phyloP scores from a whole-genome alignment of 805 yeast genomes.

The Metschnikowia reukaufii region DNA sequence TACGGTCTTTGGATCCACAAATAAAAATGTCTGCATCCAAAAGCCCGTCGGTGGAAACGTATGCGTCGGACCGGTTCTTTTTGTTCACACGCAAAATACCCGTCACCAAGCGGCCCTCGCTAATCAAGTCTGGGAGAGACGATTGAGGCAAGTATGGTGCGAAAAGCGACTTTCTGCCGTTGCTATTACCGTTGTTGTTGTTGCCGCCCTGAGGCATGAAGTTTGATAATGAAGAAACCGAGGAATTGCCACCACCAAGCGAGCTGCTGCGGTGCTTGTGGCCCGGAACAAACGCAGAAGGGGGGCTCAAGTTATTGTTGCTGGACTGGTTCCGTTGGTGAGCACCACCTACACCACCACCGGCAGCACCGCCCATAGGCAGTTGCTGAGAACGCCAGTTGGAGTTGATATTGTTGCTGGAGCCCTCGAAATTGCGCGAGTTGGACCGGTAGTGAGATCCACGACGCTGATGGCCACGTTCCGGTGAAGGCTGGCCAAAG shows the following conservation, averaged over 20 bases:
- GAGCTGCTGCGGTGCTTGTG: slow-evolving; percentile 73
- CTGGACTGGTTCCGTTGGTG: slow-evolving; percentile 22
- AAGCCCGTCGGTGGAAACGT: slow-evolving; percentile 95
- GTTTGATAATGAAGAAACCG: slow-evolving; percentile 49
- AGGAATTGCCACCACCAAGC: slow-evolving; percentile 58
- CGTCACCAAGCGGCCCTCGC: slow-evolving; percentile 87
- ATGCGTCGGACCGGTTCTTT: slow-evolving; percentile 95
- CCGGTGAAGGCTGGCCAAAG: slow-evolving; percentile 44
- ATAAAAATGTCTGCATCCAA: slow-evolving; percentile 96
- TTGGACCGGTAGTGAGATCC: slow-evolving; percentile 40
- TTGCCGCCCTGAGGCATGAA: slow-evolving; percentile 33
- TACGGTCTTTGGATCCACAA: slow-evolving; percentile 97
- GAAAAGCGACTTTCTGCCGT: slow-evolving; percentile 74
- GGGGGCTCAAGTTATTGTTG: slow-evolving; percentile 39
- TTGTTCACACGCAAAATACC: slow-evolving; percentile 93
- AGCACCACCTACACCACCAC: slow-evolving; percentile 19
- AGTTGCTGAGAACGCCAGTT: slow-evolving; percentile 68
- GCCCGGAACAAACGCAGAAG: slow-evolving; percentile 64
- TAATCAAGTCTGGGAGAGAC: slow-evolving; percentile 81
- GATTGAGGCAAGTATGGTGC: slow-evolving; percentile 96
- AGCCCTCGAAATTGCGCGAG: slow-evolving; percentile 41
- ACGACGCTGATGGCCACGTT: slow-evolving; percentile 40
- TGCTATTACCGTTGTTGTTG: slow-evolving; percentile 39
- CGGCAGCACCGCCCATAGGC: slow-evolving; percentile 34
- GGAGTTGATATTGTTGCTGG: slow-evolving; percentile 44